These are phyloP conservation scores for Penicillium sp. DNA, from an alignment of 2,329 filamentous ascomycete genomes.

Conservation along the genomic window DNA sequence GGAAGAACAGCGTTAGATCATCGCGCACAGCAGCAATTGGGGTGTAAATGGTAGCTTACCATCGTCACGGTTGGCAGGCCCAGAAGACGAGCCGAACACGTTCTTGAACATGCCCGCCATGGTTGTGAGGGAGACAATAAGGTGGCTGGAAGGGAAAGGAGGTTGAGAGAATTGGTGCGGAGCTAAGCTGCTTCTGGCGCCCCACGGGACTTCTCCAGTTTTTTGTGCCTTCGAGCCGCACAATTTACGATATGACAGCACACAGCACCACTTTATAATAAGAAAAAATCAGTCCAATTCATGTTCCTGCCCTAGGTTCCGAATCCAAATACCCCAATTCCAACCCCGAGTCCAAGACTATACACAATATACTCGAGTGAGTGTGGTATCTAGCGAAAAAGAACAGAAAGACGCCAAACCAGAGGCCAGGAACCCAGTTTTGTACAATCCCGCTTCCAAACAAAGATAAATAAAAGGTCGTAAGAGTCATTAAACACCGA, in stretches of 20 bases:
- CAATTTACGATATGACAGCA: not conserved
- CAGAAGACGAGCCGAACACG: conserved; percentile 35
- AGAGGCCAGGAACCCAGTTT: conserved; percentile 23
- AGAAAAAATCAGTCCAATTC: not conserved
- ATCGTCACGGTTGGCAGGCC: conserved; percentile 33
- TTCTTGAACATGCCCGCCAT: conserved; percentile 42
- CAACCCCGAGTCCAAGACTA: conserved; percentile 26
- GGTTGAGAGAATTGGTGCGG: conserved; percentile 23
- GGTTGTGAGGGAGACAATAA: conserved; percentile 16
- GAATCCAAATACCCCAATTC: not conserved
- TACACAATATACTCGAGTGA: conserved; percentile 21
- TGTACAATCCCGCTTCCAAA: conserved; percentile 28
- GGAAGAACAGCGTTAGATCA: conserved; percentile 5
- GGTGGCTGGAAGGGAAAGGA: conserved; percentile 23
- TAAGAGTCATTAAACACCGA: conserved; percentile 21
- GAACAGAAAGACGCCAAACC: conserved; percentile 22
- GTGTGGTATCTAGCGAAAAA: conserved; percentile 31
- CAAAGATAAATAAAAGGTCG: conserved; percentile 17
- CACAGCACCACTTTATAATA: not conserved
- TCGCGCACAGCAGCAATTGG: conserved; percentile 9
- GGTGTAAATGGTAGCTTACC: conserved; percentile 24
- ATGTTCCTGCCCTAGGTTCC: conserved; percentile 2
- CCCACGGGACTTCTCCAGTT: conserved; percentile 34
- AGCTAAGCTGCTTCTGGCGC: conserved; percentile 40
- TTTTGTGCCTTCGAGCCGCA: conserved; percentile 15